Evolutionary conservation across 2,329 filamentous ascomycete genomes (phyloP).

Genomic region (Neofusicoccum sp.): DNA sequence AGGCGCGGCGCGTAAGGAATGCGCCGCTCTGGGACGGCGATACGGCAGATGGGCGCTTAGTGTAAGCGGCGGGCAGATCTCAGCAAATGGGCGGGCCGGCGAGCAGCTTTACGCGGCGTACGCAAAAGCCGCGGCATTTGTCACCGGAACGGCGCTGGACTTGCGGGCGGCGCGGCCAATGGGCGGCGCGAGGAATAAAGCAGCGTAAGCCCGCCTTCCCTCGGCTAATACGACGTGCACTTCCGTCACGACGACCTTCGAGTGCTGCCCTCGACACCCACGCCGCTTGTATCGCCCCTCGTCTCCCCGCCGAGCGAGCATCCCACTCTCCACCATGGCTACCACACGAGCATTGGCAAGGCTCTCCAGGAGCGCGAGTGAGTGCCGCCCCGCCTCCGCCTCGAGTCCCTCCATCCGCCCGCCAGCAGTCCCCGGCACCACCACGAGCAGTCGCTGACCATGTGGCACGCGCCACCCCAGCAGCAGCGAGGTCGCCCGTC

Average conservation of each 20-base stretch:
- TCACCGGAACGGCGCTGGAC: constrained; percentile 7
- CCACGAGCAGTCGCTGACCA: constrained; percentile 2
- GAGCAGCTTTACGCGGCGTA: background rate
- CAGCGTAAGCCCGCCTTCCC: constrained; percentile 13
- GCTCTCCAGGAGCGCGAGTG: constrained; percentile 38
- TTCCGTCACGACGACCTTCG: constrained; percentile 8
- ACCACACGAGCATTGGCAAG: constrained; percentile 38
- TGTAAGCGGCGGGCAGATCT: background rate
- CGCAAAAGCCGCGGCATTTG: background rate
- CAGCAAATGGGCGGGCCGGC: background rate
- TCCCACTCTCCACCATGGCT: constrained; percentile 29
- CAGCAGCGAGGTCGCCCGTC: constrained; percentile 34
- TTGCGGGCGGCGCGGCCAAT: background rate
- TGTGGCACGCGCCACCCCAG: constrained; percentile 20
- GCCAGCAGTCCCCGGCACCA: background rate
- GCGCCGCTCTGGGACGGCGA: background rate
- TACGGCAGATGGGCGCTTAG: background rate
- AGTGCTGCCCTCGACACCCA: background rate
- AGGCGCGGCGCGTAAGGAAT: background rate
- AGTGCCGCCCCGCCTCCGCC: constrained; percentile 17
- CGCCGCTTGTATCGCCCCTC: background rate
- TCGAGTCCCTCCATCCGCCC: constrained; percentile 6
- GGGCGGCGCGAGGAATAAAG: background rate
- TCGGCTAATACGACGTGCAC: constrained; percentile 7
- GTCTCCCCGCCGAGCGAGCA: constrained; percentile 6